Conservation (phyloP, 1,284 basidiomycete genomes). For the Ganoderma resinaceum region DNA sequence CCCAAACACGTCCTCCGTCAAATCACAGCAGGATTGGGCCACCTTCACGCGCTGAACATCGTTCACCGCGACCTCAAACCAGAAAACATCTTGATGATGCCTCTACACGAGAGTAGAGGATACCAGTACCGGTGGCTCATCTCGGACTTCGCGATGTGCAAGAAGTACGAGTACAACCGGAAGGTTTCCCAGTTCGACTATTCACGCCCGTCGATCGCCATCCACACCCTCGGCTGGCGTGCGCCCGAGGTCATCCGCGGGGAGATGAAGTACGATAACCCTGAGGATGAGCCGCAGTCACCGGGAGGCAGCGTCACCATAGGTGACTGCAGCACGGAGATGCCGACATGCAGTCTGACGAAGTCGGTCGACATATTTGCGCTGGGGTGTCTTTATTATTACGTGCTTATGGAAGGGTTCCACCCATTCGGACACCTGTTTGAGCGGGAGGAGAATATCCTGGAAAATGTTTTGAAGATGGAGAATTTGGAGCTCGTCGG, state of each 20-base stretch:
- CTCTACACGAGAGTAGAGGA: conserved; percentile 51
- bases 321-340: conserved; percentile 42
- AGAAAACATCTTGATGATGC: conserved; percentile 92
- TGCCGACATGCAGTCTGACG: conserved; percentile 65
- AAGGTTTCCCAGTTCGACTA: conserved; percentile 80
- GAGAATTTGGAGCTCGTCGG: conserved; percentile 79
- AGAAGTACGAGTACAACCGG: conserved; percentile 91
- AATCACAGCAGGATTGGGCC: conserved; percentile 87
- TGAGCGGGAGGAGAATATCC: conserved; percentile 91
- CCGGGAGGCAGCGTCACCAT: conserved; percentile 62
- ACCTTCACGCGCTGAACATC: conserved; percentile 94
- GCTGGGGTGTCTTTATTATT: conserved; percentile 92
- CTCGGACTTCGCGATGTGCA: conserved; percentile 95
- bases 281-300: conserved; percentile 68
- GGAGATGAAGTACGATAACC: conserved; percentile 88
- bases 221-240: conserved; percentile 93
- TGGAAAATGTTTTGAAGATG: conserved; percentile 79
- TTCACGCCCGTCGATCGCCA: conserved; percentile 84
- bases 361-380: conserved; percentile 96
- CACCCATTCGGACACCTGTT: conserved; percentile 94
- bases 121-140: conserved; percentile 88
- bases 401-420: conserved; percentile 84
- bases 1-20: conserved; percentile 90
- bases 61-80: conserved; percentile 99
- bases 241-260: conserved; percentile 93